Percentiles rank a stretch among this genome's conserved stretches.
These are phyloP conservation scores for Thecaphora thlaspeos DNA, from an alignment of 1,284 basidiomycete genomes.

Conservation along the genomic window DNA sequence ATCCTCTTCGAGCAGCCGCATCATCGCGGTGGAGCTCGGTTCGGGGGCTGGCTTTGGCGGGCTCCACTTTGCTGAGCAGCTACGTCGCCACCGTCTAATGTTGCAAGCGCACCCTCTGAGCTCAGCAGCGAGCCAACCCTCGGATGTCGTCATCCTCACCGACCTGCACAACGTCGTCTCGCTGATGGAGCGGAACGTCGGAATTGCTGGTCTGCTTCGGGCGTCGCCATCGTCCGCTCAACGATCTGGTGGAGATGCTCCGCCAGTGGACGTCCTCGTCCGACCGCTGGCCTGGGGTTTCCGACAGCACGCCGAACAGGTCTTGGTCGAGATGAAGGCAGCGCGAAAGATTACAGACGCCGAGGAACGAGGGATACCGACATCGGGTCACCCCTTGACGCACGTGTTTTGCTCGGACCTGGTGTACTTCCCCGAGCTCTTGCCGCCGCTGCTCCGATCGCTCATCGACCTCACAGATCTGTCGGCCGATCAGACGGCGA, in stretches of 20 bases:
- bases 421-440: slow-evolving; percentile 55
- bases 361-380: too few species aligned
- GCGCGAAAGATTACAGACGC: too few species aligned
- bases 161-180: slow-evolving; percentile 52
- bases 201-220: slow-evolving; percentile 15
- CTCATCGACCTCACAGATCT: slow-evolving; percentile 40
- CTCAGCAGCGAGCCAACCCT: neutral
- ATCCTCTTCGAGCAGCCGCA: neutral
- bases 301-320: slow-evolving; percentile 9
- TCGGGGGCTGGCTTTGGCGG: slow-evolving; percentile 52
- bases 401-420: slow-evolving; percentile 55
- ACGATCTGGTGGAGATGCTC: too few species aligned
- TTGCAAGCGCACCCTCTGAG: slow-evolving; percentile 2
- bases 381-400: slow-evolving; percentile 14
- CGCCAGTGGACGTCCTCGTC: slow-evolving; percentile 11
- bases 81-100: neutral
- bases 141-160: slow-evolving; percentile 39
- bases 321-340: slow-evolving; percentile 12
- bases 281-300: slow-evolving; percentile 47
- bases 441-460: slow-evolving; percentile 49
- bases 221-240: neutral
- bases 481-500: neutral
- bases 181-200: slow-evolving; percentile 47
- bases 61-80: slow-evolving; percentile 42
- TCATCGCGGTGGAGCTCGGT: slow-evolving; percentile 47